Percentiles rank a stretch among this genome's conserved stretches.
phyloP scores from a whole-genome alignment of 257 asterid species.

The Gentiana macrophylla region DNA sequence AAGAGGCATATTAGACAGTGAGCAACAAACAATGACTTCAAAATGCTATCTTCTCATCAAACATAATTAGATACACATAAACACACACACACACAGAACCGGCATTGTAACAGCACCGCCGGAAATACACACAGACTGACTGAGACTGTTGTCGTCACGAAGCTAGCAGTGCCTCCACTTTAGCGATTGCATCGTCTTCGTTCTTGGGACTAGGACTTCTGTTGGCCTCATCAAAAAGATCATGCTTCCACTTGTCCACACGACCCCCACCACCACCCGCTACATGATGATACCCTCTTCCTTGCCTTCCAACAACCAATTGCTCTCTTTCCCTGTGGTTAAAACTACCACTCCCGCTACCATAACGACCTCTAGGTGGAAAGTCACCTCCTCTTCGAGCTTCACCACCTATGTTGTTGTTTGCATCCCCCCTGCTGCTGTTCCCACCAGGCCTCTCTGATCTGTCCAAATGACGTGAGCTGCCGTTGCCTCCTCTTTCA shows the following conservation, averaged over 20 bases:
- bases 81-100: too few species aligned
- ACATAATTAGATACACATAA: too few species aligned
- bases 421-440: conserved; percentile 21
- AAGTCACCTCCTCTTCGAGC: conserved; percentile 40
- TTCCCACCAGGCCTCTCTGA: conserved; percentile 36
- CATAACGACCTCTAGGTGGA: conserved; percentile 38
- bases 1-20: too few species aligned
- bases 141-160: conserved; percentile 19
- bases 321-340: conserved; percentile 42
- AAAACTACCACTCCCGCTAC: conserved; percentile 16
- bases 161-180: conserved; percentile 70
- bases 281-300: neutral
- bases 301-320: conserved; percentile 22
- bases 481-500: conserved; percentile 24
- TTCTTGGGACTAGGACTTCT: conserved; percentile 70
- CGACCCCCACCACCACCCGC: conserved; percentile 33
- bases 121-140: too few species aligned
- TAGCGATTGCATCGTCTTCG: conserved; percentile 78
- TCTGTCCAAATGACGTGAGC: conserved; percentile 27
- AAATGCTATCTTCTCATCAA: neutral
- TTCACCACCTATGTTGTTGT: conserved; percentile 15
- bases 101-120: too few species aligned
- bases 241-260: conserved; percentile 90
- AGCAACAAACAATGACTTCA: neutral
- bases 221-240: conserved; percentile 62